Percentiles rank a stretch among this genome's conserved stretches.
phyloP scores from a whole-genome alignment of 2,329 filamentous ascomycete genomes.

The Fusarium fujikuroi region DNA sequence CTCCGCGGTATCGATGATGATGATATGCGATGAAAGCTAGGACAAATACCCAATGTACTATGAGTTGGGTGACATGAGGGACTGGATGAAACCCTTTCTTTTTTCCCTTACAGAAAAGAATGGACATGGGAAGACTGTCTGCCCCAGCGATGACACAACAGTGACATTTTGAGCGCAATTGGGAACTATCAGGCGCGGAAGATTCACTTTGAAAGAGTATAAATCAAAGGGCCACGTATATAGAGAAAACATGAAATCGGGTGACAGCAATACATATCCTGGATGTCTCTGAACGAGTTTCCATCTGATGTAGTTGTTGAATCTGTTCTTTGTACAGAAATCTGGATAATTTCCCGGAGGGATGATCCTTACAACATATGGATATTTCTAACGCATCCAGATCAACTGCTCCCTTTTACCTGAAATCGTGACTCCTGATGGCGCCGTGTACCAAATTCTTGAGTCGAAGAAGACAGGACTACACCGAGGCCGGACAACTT shows the following conservation, averaged over 20 bases:
- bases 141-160: constrained; percentile 12
- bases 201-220: constrained; percentile 19
- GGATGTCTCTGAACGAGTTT: neutral
- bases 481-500: neutral
- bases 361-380: neutral
- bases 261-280: constrained; percentile 2
- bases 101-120: constrained; percentile 5
- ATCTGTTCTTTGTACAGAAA: neutral
- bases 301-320: neutral
- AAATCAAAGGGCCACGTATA: constrained; percentile 37
- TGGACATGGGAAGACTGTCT: constrained; percentile 12
- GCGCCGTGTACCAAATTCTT: neutral
- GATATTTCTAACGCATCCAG: neutral
- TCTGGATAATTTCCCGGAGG: neutral
- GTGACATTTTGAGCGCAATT: constrained; percentile 33
- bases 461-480: neutral
- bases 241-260: constrained; percentile 33
- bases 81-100: constrained; percentile 25
- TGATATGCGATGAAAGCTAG: constrained; percentile 39
- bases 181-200: constrained; percentile 29
- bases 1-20: constrained; percentile 36
- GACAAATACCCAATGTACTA: constrained; percentile 32
- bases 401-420: neutral
- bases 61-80: constrained; percentile 14
- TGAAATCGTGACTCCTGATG: neutral